These are phyloP conservation scores for Phytophthora meadii DNA, from an alignment of 352 stramenopile genomes.

Conservation along the genomic window DNA sequence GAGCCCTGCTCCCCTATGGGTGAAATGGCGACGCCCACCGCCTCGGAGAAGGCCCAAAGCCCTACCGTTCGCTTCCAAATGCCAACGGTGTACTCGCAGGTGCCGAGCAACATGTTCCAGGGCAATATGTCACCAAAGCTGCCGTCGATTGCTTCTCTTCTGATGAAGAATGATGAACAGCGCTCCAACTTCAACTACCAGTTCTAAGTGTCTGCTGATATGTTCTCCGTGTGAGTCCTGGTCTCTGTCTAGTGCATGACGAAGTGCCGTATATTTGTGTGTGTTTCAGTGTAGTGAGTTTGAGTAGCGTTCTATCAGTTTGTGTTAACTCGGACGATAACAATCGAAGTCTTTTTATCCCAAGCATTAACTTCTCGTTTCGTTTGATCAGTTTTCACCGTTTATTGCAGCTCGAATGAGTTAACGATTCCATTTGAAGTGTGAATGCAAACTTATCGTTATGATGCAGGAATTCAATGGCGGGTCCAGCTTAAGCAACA, in stretches of 20 bases:
- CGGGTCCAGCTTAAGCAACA: too few relatives aligned
- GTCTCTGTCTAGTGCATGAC: slow-evolving; percentile 15
- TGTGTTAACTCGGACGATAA: slow-evolving; percentile 32
- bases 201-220: slow-evolving; percentile 28
- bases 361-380: not conserved
- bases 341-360: slow-evolving; percentile 27
- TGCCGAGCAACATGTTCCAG: slow-evolving; percentile 14
- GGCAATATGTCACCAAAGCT: slow-evolving; percentile 45
- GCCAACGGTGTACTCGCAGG: slow-evolving; percentile 28
- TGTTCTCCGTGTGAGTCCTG: slow-evolving; percentile 19
- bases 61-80: slow-evolving; percentile 27
- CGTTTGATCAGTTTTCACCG: not conserved
- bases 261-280: slow-evolving; percentile 4
- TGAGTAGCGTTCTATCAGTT: slow-evolving; percentile 8
- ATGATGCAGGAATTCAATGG: too few relatives aligned
- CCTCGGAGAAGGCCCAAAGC: slow-evolving; percentile 8
- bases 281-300: slow-evolving; percentile 21
- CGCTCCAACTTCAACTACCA: slow-evolving; percentile 34
- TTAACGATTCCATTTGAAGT: too few relatives aligned
- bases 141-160: slow-evolving; percentile 67
- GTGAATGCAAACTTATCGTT: not conserved
- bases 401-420: not conserved
- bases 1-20: slow-evolving; percentile 68
- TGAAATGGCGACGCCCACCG: slow-evolving; percentile 45
- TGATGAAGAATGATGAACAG: slow-evolving; percentile 42